Evolutionary conservation across 306 rosid species (phyloP).

Genomic region (Ochetophila trinervis): DNA sequence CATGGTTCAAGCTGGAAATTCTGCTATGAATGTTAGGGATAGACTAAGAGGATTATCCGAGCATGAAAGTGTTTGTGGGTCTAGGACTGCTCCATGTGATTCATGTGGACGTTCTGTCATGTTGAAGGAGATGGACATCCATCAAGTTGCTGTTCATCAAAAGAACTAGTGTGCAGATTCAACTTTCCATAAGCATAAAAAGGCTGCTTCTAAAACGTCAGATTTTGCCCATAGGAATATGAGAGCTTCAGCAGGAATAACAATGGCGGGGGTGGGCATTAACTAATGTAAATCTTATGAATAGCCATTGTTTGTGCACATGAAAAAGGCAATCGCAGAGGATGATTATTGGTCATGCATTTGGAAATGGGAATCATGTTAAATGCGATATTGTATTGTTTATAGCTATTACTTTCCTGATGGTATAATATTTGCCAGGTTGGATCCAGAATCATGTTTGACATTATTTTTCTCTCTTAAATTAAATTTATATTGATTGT

Average conservation of each 20-base stretch:
- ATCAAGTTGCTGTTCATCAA: constrained; percentile 89
- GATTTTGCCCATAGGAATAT: no score
- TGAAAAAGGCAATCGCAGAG: constrained; percentile 3
- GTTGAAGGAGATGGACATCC: constrained; percentile 99
- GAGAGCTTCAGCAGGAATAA: no score
- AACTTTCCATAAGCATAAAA: no score
- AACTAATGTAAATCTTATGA: no score
- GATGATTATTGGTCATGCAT: no score
- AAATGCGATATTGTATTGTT: not conserved
- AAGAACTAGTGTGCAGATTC: constrained; percentile 41
- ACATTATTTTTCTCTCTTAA: not conserved
- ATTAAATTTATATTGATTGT: not conserved
- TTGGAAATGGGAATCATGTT: no score
- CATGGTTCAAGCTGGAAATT: constrained; percentile 94
- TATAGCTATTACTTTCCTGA: not conserved
- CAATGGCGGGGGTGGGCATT: no score
- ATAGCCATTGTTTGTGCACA: not conserved
- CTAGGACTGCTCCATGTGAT: constrained; percentile 91
- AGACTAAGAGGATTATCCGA: constrained; percentile 77
- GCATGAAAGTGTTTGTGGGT: constrained; percentile 96
- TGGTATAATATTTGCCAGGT: not conserved
- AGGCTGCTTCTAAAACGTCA: no score
- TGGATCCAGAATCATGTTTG: not conserved
- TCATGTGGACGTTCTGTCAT: constrained; percentile 96
- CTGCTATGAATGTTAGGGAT: constrained; percentile 72